These are phyloP conservation scores for Balamuthia mandrillaris DNA, from an alignment of 208 protist genomes.

Conservation along the genomic window DNA sequence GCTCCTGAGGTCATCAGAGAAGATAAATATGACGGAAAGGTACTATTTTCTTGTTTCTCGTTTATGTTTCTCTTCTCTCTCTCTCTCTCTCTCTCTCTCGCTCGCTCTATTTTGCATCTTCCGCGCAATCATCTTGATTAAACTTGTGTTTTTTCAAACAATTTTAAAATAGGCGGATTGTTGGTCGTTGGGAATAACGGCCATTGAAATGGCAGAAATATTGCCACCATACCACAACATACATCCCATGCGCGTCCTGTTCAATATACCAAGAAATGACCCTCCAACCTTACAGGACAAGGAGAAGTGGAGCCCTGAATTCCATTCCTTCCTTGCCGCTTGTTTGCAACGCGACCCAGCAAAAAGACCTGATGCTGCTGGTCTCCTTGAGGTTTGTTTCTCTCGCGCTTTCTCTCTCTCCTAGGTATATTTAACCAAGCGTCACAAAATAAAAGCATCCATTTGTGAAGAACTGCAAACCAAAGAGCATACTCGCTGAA, in stretches of 20 bases:
- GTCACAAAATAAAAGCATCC: neutral
- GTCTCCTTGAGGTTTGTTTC: neutral
- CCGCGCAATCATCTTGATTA: too few species aligned
- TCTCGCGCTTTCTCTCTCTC: neutral
- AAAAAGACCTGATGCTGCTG: neutral
- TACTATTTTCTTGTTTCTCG: too few species aligned
- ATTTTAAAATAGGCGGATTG: constrained; percentile 74
- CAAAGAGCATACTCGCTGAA: neutral
- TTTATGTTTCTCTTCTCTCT: neutral
- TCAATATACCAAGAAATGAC: constrained; percentile 68
- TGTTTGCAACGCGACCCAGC: neutral
- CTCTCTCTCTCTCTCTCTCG: too few species aligned
- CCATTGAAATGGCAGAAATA: constrained; percentile 78
- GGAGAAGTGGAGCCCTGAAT: constrained; percentile 41
- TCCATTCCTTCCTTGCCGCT: neutral
- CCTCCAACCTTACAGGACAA: constrained; percentile 63
- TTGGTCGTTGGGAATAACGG: constrained; percentile 81
- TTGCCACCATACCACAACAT: constrained; percentile 68
- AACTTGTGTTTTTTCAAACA: too few species aligned
- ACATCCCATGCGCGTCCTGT: constrained; percentile 76
- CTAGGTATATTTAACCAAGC: neutral
- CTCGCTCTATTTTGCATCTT: too few species aligned
- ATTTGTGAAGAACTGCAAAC: neutral
- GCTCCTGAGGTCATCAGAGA: constrained; percentile 66
- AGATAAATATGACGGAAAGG: constrained; percentile 47